Conservation (phyloP, 345 rosid genomes). For the Fremontodendron californicum region DNA sequence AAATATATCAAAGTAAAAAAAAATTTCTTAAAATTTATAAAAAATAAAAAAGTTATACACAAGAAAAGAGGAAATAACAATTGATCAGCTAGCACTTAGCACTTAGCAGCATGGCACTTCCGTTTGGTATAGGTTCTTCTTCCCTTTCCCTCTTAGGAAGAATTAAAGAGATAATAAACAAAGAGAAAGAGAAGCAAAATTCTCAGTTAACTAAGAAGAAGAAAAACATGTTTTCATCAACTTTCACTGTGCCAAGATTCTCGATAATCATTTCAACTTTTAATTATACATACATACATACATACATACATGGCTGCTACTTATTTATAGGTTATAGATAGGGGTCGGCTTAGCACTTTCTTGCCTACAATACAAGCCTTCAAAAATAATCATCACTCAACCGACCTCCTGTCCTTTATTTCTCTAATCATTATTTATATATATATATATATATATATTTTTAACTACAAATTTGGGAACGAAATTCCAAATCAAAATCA, state of each 20-base stretch:
- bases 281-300: slow-evolving; percentile 16
- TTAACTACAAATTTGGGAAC: no score
- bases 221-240: no score
- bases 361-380: background rate
- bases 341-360: slow-evolving; percentile 13
- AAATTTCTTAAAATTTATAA: no score
- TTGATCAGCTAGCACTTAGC: no score
- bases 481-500: no score
- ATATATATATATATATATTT: no score
- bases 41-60: no score
- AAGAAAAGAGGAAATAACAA: no score
- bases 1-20: no score
- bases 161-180: background rate
- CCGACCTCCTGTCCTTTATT: background rate
- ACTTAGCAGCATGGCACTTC: background rate
- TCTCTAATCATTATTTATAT: no score
- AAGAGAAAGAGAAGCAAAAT: background rate
- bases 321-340: slow-evolving; percentile 3
- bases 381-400: slow-evolving; percentile 1
- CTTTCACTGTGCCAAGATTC: slow-evolving; percentile 18
- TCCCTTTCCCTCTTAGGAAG: no score
- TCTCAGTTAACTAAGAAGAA: background rate
- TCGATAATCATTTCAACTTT: slow-evolving; percentile 23
- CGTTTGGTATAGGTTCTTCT: background rate
- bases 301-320: no score